A percentile compares a stretch with the other conserved stretches of the same genome.
Evolutionary conservation across 257 asterid species (phyloP).

Genomic region (Petrea volubilis): DNA sequence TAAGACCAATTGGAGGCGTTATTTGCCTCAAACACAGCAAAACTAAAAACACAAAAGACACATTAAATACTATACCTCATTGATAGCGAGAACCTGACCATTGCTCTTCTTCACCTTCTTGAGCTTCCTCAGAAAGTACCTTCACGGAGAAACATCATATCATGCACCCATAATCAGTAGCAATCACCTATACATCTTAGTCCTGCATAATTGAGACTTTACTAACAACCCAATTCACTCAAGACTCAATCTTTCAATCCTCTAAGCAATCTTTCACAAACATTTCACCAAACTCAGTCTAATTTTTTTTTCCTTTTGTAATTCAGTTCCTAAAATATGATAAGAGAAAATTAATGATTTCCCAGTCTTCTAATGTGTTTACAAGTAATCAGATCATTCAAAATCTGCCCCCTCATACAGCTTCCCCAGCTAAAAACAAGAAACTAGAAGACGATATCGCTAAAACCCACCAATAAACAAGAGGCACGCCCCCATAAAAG

Average conservation of each 20-base stretch:
- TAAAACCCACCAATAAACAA: neutral
- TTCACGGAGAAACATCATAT: neutral
- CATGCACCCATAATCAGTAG: neutral
- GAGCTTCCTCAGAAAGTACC: conserved; percentile 59
- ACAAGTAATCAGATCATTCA: neutral
- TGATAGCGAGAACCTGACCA: conserved; percentile 60
- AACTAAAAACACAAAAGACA: neutral
- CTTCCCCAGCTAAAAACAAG: neutral
- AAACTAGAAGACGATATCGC: neutral
- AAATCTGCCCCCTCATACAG: neutral
- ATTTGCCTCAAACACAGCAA: neutral
- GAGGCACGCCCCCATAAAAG: neutral
- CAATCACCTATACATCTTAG: neutral
- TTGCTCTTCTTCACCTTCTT: conserved; percentile 57
- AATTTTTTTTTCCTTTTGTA: neutral
- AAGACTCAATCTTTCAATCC: neutral
- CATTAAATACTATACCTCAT: conserved; percentile 40
- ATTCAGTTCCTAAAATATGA: neutral
- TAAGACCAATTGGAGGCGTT: neutral
- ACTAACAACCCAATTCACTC: neutral
- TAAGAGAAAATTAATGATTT: neutral
- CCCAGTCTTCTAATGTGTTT: neutral
- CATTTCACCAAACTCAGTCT: neutral
- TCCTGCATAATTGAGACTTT: too few species aligned
- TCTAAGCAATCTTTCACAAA: neutral